These are phyloP conservation scores for Mycena sp. DNA, from an alignment of 1,284 basidiomycete genomes.

Conservation along the genomic window DNA sequence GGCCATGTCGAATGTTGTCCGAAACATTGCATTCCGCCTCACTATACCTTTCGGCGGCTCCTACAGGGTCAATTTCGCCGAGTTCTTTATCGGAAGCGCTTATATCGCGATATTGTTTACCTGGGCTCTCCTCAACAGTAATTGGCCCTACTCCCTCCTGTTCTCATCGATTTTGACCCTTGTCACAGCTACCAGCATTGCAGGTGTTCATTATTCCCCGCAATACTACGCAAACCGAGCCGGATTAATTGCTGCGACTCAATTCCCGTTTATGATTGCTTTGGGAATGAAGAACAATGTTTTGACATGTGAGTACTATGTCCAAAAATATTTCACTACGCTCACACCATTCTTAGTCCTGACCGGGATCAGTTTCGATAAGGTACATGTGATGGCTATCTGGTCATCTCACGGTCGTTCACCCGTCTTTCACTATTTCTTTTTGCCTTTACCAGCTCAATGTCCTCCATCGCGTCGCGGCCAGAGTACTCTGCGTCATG, in stretches of 20 bases:
- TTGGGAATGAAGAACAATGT: constrained; percentile 64
- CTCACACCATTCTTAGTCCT: constrained; percentile 44
- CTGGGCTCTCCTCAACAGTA: constrained; percentile 52
- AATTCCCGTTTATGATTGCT: constrained; percentile 58
- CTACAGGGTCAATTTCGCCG: constrained; percentile 49
- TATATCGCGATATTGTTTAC: constrained; percentile 49
- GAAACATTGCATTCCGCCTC: constrained; percentile 53
- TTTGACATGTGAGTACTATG: constrained; percentile 50
- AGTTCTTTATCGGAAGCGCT: constrained; percentile 47
- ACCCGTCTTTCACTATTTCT: not conserved
- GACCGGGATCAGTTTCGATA: constrained; percentile 62
- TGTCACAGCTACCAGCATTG: constrained; percentile 37
- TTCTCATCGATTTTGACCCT: not conserved
- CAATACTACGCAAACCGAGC: constrained; percentile 48
- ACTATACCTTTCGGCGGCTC: constrained; percentile 45
- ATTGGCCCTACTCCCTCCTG: constrained; percentile 15
- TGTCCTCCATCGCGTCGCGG: constrained; percentile 60
- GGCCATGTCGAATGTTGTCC: constrained; percentile 47
- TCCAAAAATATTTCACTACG: not conserved
- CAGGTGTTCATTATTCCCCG: constrained; percentile 33
- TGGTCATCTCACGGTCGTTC: not conserved
- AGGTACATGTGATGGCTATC: constrained; percentile 40
- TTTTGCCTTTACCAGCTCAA: constrained; percentile 53
- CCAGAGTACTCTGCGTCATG: constrained; percentile 58
- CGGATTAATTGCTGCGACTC: constrained; percentile 51